Evolutionary conservation across 2,329 filamentous ascomycete species (phyloP), one percentile per base, ranked within the genome.

Genomic region (Trichothecium roseum): DNA sequence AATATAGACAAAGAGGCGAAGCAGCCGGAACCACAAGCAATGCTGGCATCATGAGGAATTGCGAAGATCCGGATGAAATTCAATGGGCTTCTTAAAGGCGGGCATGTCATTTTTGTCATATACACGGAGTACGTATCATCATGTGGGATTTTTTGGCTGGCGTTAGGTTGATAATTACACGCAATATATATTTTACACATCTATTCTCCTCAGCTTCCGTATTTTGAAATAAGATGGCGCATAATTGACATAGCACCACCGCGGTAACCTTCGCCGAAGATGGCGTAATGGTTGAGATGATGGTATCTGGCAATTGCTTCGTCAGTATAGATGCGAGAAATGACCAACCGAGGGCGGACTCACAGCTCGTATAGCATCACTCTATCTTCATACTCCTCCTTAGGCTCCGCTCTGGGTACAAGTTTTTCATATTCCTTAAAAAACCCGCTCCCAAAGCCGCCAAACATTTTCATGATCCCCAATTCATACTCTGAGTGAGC

Each of bases 401-500:
- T 69, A 0, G 88, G 88, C 53, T 94, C 84, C 8, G 81, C 79
- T 62, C 82, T 93, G 1, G 82, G 81, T 32, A 88, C 77, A 17
- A 86, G 51, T 28, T 63, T 55, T 53, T 84, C 74, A 54, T 95
- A 96, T 52, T 91, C 84, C 22, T 69, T 69, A 67, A 83, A 78
- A 49, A 94, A 94, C 1, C 51, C 56, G 0, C 56, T 48, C 1
- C 78, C 78, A 56, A 93, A 94, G 0, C 89, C 89, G 1, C 88
- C 88, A 68, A 95, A 96, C 87, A 95, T 94, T 35, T 72, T 74
- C 87, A 95, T 95, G 45, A 94, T 94, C 1, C 89, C 89, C 35
- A 94, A 63, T 46, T 95, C 89, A 56, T 81, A 95, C 63, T 96
- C 89, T 2, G 72, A 81, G 54, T 95, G 88, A 2, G 81, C 85